Base-by-base conservation (phyloP, 148 eudicot species). In the Heliamphora exappendiculata region DNA sequence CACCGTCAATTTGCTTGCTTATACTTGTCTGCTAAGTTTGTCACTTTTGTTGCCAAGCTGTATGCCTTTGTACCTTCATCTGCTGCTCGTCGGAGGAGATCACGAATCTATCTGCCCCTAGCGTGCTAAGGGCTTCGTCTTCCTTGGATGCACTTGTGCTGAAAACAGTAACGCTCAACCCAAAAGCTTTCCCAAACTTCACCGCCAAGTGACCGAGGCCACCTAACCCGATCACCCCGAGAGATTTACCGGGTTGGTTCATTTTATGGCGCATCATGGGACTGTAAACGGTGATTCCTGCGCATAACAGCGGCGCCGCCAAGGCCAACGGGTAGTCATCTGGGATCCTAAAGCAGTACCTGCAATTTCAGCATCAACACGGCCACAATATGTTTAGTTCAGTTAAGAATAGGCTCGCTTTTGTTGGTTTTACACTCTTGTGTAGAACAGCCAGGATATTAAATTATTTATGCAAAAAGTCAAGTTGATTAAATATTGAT, bases 171-270 rank as follows among this genome's bases (percentile, higher is more conserved):
- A 87, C 88, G 10, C 78, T 75, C 76, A 79, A 76, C 28, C 90
- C 90, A 57, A 81, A 87, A 13, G 87, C 84, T 77, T 87, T 87
- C 3, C 81, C 90, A 3, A 87, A 87, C 60, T 85, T 87, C 11
- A 87, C 86, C 1, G 88, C 88, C 82, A 87, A 71, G 68, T 87
- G 88, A 64, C 90, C 90, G 0, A 87, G 81, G 13, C 89, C 89
- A 22, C 89, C 89, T 50, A 84, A 79, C 17, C 89, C 87, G 26
- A 81, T 79, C 26, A 85, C 86, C 24, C 89, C 89, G 0, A 87
- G 53, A 45, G 75, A 82, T 7, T 78, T 83, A 0, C 89, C 89
- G 0, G 89, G 83, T 74, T 85, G 75, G 71, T 82, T 78, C 50
- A 86, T 80, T 76, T 74, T 75, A 49, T 78, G 82, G 74, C 76